These are phyloP conservation scores for Phytophthora lateralis DNA, from an alignment of 352 stramenopile genomes.

Conservation along the genomic window DNA sequence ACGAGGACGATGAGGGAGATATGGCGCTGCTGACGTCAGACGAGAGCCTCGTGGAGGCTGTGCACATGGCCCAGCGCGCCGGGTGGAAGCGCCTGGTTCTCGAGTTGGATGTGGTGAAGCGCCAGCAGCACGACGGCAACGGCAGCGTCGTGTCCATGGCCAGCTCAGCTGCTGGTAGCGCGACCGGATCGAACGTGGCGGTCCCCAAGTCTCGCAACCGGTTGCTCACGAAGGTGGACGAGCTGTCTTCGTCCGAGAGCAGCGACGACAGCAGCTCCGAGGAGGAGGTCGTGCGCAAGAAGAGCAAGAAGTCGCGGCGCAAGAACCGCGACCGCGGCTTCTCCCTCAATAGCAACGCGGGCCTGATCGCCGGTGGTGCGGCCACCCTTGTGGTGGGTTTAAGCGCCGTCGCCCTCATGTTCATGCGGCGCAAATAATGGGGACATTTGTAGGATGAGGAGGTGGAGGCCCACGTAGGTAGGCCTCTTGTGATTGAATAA, in stretches of 20 bases:
- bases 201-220: constrained; percentile 42
- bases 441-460: constrained; percentile 21
- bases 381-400: constrained; percentile 53
- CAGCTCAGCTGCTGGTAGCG: constrained; percentile 31
- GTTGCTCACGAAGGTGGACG: constrained; percentile 83
- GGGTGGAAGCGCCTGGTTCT: constrained; percentile 88
- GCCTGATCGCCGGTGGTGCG: constrained; percentile 43
- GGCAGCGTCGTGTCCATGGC: constrained; percentile 43
- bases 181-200: constrained; percentile 23
- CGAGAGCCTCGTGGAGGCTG: constrained; percentile 85
- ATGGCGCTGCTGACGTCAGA: constrained; percentile 84
- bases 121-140: constrained; percentile 37
- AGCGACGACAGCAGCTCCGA: constrained; percentile 44
- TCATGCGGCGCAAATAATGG: constrained; percentile 70
- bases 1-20: constrained; percentile 90
- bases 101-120: constrained; percentile 79
- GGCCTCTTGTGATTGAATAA: constrained; percentile 28
- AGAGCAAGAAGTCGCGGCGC: constrained; percentile 51
- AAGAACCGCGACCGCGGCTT: constrained; percentile 42
- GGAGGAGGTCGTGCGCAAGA: constrained; percentile 50
- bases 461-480: no score
- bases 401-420: constrained; percentile 52
- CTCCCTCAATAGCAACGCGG: constrained; percentile 22
- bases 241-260: constrained; percentile 64
- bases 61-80: constrained; percentile 84